Percentiles rank a stretch among this genome's conserved stretches.
Evolutionary conservation across 305 asterid species (phyloP).

Genomic region (Fraxinus angustifolia): DNA sequence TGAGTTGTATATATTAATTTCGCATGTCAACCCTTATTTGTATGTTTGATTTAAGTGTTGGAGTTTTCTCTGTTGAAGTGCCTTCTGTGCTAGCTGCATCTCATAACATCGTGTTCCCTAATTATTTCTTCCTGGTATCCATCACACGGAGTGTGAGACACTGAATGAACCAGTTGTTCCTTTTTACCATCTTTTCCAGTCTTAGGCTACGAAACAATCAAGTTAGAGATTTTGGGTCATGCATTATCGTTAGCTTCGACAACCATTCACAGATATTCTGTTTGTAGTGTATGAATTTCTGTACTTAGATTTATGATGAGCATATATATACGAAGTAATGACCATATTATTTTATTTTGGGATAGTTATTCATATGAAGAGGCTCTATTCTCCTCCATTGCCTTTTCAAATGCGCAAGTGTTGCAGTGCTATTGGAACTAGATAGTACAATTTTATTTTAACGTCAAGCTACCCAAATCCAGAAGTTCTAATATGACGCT

Average conservation of each 20-base stretch:
- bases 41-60: background rate
- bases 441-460: background rate
- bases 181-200: background rate
- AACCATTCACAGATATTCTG: background rate
- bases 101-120: background rate
- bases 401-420: background rate
- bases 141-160: background rate
- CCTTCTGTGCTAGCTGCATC: background rate
- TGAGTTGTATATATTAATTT: background rate
- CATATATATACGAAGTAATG: background rate
- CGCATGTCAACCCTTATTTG: background rate
- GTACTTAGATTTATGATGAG: background rate
- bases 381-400: background rate
- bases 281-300: background rate
- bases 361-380: background rate
- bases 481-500: background rate
- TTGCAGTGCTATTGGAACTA: background rate
- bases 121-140: background rate
- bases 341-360: background rate
- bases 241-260: background rate
- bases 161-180: background rate
- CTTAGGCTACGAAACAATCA: background rate
- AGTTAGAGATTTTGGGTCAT: background rate
- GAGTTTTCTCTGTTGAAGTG: background rate
- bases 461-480: background rate